Evolutionary conservation across 1,284 basidiomycete species (phyloP).

Genomic region (Phylloboletellus chloephorus): DNA sequence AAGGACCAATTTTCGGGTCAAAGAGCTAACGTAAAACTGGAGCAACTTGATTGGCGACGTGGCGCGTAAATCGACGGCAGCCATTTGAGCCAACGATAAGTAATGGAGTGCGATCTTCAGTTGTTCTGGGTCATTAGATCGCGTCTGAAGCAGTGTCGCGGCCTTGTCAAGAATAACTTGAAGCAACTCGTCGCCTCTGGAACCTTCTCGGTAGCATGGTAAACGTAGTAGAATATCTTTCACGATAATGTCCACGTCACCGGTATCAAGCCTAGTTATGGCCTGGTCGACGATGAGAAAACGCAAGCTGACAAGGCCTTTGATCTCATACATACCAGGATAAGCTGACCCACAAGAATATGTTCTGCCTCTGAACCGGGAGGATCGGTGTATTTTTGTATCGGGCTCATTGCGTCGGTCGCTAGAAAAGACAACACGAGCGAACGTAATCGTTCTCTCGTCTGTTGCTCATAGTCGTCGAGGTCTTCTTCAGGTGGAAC

Average conservation of each 20-base stretch:
- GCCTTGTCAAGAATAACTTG: conserved; percentile 41
- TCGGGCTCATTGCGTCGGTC: conserved; percentile 45
- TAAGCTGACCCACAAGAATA: conserved; percentile 43
- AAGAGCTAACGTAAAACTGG: conserved; percentile 45
- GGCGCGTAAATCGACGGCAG: conserved; percentile 41
- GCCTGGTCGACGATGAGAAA: conserved; percentile 36
- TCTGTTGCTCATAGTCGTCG: conserved; percentile 55
- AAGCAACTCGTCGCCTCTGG: conserved; percentile 42
- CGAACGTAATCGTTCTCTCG: conserved; percentile 50
- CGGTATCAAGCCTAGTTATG: conserved; percentile 39
- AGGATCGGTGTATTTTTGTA: conserved; percentile 41
- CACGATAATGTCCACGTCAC: conserved; percentile 45
- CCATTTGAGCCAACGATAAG: conserved; percentile 43
- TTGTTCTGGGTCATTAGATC: conserved; percentile 33
- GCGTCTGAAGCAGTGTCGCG: conserved; percentile 33
- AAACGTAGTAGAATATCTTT: conserved; percentile 50
- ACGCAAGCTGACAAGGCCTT: conserved; percentile 8
- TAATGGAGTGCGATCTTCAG: conserved; percentile 40
- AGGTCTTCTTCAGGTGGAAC: conserved; percentile 43
- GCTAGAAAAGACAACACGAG: conserved; percentile 58
- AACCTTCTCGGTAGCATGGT: conserved; percentile 38
- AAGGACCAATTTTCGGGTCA: conserved; percentile 46
- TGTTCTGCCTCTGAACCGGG: conserved; percentile 45
- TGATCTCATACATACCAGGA: conserved; percentile 37
- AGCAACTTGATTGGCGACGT: conserved; percentile 44